Conservation (phyloP, 495 filamentous ascomycete species). For the Xylona heveae region DNA sequence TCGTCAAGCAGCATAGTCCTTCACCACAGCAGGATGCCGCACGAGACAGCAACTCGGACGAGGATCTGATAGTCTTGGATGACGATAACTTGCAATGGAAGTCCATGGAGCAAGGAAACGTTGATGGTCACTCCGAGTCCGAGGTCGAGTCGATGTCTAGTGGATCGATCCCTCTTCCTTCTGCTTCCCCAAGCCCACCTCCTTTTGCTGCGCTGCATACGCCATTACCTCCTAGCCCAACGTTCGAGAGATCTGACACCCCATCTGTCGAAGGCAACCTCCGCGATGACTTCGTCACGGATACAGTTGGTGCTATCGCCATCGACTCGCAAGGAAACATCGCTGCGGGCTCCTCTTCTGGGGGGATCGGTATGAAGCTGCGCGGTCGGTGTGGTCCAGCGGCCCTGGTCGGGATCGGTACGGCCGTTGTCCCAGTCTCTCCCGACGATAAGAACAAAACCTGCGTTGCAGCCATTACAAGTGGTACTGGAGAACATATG, state of each 20-base stretch:
- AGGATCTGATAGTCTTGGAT: too few relatives aligned
- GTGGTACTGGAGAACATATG: constrained; percentile 95
- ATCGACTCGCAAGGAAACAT: constrained; percentile 71
- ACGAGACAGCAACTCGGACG: too few relatives aligned
- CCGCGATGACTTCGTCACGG: constrained; percentile 39
- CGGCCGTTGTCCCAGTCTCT: constrained; percentile 57
- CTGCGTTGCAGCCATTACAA: constrained; percentile 59
- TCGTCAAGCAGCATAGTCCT: too few relatives aligned
- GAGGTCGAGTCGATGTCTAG: neutral
- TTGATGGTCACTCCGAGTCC: constrained; percentile 2
- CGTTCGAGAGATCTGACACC: neutral
- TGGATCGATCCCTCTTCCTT: constrained; percentile 8
- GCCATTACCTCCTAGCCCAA: constrained; percentile 2
- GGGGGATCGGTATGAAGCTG: constrained; percentile 98
- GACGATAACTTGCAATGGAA: too few relatives aligned
- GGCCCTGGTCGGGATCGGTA: constrained; percentile 77
- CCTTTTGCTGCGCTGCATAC: constrained; percentile 4
- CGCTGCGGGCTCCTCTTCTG: constrained; percentile 91
- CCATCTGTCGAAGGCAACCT: too few relatives aligned
- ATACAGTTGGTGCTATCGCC: constrained; percentile 90
- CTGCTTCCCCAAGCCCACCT: constrained; percentile 8
- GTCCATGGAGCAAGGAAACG: too few relatives aligned
- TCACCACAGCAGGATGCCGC: too few relatives aligned
- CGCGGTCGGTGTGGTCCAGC: constrained; percentile 77
- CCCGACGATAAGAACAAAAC: constrained; percentile 34